phyloP scores from a whole-genome alignment of 1,284 basidiomycete species.

The Rhodotorula glutinis region DNA sequence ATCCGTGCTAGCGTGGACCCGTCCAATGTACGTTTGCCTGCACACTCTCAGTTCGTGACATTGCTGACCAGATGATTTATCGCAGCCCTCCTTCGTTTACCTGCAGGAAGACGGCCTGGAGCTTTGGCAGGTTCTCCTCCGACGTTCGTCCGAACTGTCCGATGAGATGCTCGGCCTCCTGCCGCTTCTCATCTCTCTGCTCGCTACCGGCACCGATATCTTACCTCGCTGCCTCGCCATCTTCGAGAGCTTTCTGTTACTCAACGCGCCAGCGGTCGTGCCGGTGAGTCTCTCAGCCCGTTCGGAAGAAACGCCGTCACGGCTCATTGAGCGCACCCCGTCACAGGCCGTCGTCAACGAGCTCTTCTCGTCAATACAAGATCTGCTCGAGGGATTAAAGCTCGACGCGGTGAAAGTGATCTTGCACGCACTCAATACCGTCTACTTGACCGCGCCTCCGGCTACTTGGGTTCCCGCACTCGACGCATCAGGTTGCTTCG shows the following conservation, averaged over 20 bases:
- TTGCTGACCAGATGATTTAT: rapidly evolving
- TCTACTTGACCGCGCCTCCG: slow-evolving; percentile 24
- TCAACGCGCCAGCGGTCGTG: slow-evolving; percentile 26
- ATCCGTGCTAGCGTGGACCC: slow-evolving; percentile 39
- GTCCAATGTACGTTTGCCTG: slow-evolving; percentile 8
- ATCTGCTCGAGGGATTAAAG: slow-evolving; percentile 33
- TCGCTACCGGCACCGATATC: slow-evolving; percentile 36
- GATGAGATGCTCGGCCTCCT: slow-evolving; percentile 37
- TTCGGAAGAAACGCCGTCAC: no score
- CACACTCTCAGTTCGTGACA: no score
- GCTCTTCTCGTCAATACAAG: slow-evolving; percentile 19
- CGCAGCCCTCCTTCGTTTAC: slow-evolving; percentile 38
- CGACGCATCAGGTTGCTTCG: slow-evolving; percentile 24
- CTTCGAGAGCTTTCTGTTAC: slow-evolving; percentile 41
- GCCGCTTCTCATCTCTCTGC: slow-evolving; percentile 29
- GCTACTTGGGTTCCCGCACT: slow-evolving; percentile 28
- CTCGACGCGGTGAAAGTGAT: slow-evolving; percentile 37
- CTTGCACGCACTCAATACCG: slow-evolving; percentile 35
- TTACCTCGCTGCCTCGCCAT: slow-evolving; percentile 39
- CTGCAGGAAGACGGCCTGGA: slow-evolving; percentile 44
- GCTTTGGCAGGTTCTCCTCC: slow-evolving; percentile 39
- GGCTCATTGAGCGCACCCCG: no score
- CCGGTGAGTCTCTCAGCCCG: slow-evolving; percentile 7
- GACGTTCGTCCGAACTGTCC: slow-evolving; percentile 23
- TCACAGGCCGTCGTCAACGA: slow-evolving; percentile 14